Base-by-base conservation (phyloP, 2,329 filamentous ascomycete species). In the Cladophialophora chaetospira region DNA sequence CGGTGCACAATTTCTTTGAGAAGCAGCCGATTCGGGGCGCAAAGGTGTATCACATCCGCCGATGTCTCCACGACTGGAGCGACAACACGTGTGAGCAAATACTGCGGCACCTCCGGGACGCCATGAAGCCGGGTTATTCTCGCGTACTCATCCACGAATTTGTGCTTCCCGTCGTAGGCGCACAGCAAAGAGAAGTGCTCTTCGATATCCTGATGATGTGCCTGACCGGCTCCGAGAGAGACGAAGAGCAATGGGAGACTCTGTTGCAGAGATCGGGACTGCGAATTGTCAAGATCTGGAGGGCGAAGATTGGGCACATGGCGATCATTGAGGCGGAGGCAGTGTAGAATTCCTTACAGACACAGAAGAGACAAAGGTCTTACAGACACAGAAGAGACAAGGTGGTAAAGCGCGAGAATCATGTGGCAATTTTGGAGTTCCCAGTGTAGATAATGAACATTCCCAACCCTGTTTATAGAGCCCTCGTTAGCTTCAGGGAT, bases 121-220 rank as follows among this genome's bases (percentile, higher is more conserved):
- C 47, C 19, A 38, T 35, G n/a, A 42, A 17, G 33, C 47, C 47
- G 13, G 33, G 19, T 13, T 42, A 50, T 33, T 40, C 47, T 13
- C 31, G 47, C 6, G 25, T 50, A 3, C 23, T 50, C 10, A 50
- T 50, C 21, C 47, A 50, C 35, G 47, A 50, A 13, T 50, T 50
- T 26, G 48, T 51, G 21, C 48, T 51, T 23, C 48, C 48, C 23
- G 47, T 36, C 9, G 25, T 36, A 21, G 47, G 47, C 21, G 33
- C 31, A 13, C 19, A 36, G 6, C 33, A 40, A n/a, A 33, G 47
- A 15, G 47, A 50, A 50, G 31, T 36, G 11, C 25, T 50, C 10
- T 50, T 40, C 15, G 47, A 50, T 38, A 28, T 40, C n/a, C 33
- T 50, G 47, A 40, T 40, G 33, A 50, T 50, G 47, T 50, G 31